Conservation (phyloP, 495 filamentous ascomycete genomes). For the Elasticomyces elasticus region DNA sequence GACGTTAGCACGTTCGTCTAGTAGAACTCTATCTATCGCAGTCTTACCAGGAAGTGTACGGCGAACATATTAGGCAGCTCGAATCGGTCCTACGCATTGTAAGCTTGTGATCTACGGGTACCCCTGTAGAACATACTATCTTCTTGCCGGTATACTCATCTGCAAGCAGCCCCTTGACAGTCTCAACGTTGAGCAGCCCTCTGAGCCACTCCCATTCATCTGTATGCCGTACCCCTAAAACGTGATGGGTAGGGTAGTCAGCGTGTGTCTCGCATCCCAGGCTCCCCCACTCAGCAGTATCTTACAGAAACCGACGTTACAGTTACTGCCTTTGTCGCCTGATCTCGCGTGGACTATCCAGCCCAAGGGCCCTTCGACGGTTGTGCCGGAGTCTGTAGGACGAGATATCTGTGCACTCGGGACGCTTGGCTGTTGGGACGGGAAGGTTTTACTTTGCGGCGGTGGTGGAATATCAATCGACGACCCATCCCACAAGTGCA, state of each 20-base stretch:
- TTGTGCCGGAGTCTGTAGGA: constrained; percentile 12
- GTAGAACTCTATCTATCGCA: no score
- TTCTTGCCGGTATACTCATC: constrained; percentile 23
- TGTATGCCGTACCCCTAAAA: constrained; percentile 18
- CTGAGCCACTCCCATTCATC: constrained; percentile 28
- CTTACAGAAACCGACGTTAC: constrained; percentile 29
- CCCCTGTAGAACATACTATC: constrained; percentile 19
- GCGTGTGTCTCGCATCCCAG: no score
- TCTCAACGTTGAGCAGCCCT: constrained; percentile 14
- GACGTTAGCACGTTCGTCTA: no score
- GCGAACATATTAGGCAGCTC: constrained; percentile 36
- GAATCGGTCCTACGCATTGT: constrained; percentile 31
- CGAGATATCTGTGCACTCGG: neutral
- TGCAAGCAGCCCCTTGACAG: constrained; percentile 20
- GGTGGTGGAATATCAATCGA: constrained; percentile 25
- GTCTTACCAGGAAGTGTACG: constrained; percentile 49
- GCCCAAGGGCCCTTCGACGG: constrained; percentile 20
- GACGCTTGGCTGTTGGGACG: constrained; percentile 23
- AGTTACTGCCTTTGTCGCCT: constrained; percentile 27
- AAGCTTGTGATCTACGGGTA: no score
- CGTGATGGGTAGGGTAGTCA: no score
- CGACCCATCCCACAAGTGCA: constrained; percentile 24
- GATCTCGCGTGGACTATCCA: constrained; percentile 24
- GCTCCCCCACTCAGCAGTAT: no score
- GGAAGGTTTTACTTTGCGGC: constrained; percentile 17